Evolutionary conservation across 2,329 filamentous ascomycete species (phyloP), one percentile per base, ranked within the genome.

Genomic region (Knoxdaviesia capensis): DNA sequence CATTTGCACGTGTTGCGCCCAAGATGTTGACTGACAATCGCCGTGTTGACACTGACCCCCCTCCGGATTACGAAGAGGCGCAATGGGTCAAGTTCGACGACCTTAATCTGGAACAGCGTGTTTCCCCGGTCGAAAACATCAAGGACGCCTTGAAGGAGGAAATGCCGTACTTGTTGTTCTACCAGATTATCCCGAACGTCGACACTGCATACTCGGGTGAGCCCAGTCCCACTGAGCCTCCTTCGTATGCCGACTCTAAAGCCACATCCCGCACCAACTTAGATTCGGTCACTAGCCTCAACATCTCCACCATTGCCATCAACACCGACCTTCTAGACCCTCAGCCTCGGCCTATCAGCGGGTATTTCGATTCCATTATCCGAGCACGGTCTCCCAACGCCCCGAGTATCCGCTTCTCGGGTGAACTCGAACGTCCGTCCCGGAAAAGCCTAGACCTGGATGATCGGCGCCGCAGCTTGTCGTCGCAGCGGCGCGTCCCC

Each of bases 11-110:
- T 41, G 82, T 84, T 4, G 77, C 76, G n/a, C 69, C 62, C 6
- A 69, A 68, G 49, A 62, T 72, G 6, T 59, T 74, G n/a, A 73
- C 68, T 10, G 71, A 74, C 44, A 77, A 77, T 49, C 57, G 72
- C 49, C 60, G 64, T 39, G 63, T 68, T 54, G 66, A 63, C 51
- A 66, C 55, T 48, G 71, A 69, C 45, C 69, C 69, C 2, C 74
- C 74, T 6, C 74, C 74, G 8, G 68, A 74, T 43, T 82, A 85
- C 50, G 66, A 77, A 45, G 72, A 80, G 47, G 74, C 80, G 8
- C 74, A 77, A 48, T 98, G 90, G 90, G 76, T 94, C 55, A 80
- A 78, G 34, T 94, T 94, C 51, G 90, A 98, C 54, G 90, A 98
- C 55, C 64, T 96, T n/a, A 54, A 59, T 31, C 63, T 74, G 1